A percentile compares a stretch with the other conserved stretches of the same genome.
These are phyloP conservation scores for Colletotrichum sp. DNA, from an alignment of 2,329 filamentous ascomycete species.

Conservation along the genomic window DNA sequence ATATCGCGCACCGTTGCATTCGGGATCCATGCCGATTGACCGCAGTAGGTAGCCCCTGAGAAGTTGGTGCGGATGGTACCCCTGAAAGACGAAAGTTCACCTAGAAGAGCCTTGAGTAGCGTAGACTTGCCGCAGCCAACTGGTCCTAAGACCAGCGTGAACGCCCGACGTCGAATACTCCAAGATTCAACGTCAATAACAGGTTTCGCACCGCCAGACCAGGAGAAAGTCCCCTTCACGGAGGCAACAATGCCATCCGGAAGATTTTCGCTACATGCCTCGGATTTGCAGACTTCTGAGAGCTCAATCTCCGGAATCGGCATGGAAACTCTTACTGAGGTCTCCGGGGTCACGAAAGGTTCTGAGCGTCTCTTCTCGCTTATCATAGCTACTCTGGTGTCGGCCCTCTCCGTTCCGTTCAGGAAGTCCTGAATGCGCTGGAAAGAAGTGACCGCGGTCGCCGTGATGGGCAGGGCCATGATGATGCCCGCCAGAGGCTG, in stretches of 20 bases:
- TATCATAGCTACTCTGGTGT: background rate
- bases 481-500: constrained; percentile 23
- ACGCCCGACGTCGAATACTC: background rate
- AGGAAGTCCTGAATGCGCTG: constrained; percentile 29
- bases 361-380: background rate
- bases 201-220: constrained; percentile 10
- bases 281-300: background rate
- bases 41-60: constrained; percentile 27
- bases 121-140: constrained; percentile 41
- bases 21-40: constrained; percentile 28
- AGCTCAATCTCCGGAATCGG: background rate
- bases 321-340: background rate
- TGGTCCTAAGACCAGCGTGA: constrained; percentile 34
- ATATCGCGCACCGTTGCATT: constrained; percentile 36
- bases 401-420: constrained; percentile 20
- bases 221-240: constrained; percentile 12
- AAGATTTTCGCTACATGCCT: background rate
- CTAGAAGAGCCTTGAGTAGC: constrained; percentile 32
- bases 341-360: too few species aligned
- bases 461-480: constrained; percentile 23
- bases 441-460: constrained; percentile 24
- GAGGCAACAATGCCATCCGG: background rate
- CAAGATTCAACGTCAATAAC: constrained; percentile 10
- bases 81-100: constrained; percentile 25
- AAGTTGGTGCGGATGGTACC: constrained; percentile 19